Percentiles rank a stretch among this genome's conserved stretches.
Evolutionary conservation across 345 rosid genomes (phyloP).

Genomic region (Lumnitzera racemosa): DNA sequence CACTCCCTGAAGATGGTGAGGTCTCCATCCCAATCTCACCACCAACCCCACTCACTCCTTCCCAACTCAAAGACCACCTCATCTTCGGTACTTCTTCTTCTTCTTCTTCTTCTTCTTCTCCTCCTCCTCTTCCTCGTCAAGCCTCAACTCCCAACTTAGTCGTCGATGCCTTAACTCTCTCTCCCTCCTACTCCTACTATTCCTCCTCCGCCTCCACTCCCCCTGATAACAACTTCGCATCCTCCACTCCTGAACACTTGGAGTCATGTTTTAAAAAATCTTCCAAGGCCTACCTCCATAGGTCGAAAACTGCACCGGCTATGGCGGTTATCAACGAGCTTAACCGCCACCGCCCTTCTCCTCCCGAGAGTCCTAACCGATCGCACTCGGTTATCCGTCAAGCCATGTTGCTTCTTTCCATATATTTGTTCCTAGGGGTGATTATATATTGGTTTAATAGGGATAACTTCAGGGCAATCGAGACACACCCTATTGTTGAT

Average conservation of each 20-base stretch:
- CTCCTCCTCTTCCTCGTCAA: slow-evolving; percentile 13
- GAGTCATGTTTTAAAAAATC: slow-evolving; percentile 21
- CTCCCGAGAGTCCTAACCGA: slow-evolving; percentile 19
- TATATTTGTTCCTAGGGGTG: slow-evolving; percentile 32
- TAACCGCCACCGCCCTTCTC: slow-evolving; percentile 3
- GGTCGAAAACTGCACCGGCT: slow-evolving; percentile 79
- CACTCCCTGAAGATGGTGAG: slow-evolving; percentile 64
- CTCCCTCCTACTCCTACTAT: slow-evolving; percentile 18
- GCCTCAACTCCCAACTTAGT: slow-evolving; percentile 31
- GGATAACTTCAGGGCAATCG: slow-evolving; percentile 24
- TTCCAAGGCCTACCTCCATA: slow-evolving; percentile 30
- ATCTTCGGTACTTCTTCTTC: slow-evolving; percentile 57
- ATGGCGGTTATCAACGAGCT: slow-evolving; percentile 29
- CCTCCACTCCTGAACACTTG: slow-evolving; percentile 15
- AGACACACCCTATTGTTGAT: slow-evolving; percentile 41
- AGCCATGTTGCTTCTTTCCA: slow-evolving; percentile 18
- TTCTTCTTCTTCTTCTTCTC: slow-evolving; percentile 20
- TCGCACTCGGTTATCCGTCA: slow-evolving; percentile 23
- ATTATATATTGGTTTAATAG: slow-evolving; percentile 24
- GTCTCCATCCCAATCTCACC: slow-evolving; percentile 34
- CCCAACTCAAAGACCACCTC: slow-evolving; percentile 59
- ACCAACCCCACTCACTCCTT: slow-evolving; percentile 27
- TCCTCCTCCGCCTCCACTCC: slow-evolving; percentile 19
- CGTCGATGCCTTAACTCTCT: slow-evolving; percentile 42
- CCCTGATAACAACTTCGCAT: not conserved